phyloP scores from a whole-genome alignment of 345 rosid genomes.

The Firmiana major region DNA sequence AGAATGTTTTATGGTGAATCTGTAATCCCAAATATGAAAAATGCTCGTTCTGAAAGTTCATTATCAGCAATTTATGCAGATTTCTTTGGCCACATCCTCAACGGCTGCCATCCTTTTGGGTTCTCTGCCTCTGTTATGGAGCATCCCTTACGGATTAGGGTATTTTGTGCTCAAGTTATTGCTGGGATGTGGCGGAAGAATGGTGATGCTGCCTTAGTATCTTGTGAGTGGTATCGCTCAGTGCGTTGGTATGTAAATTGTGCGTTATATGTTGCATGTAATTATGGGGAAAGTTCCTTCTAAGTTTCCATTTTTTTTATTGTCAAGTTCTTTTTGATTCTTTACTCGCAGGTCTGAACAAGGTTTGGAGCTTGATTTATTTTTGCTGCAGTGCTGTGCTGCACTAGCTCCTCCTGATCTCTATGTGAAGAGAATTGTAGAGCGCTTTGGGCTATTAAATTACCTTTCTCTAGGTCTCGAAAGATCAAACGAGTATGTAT shows the following conservation, averaged over 20 bases:
- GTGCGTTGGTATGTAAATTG: conserved; percentile 60
- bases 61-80: conserved; percentile 32
- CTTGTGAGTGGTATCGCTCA: conserved; percentile 77
- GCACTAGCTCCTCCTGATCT: conserved; percentile 90
- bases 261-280: conserved; percentile 1
- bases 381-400: conserved; percentile 95
- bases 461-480: conserved; percentile 58
- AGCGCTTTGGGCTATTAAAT: conserved; percentile 72
- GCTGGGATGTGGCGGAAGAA: conserved; percentile 99
- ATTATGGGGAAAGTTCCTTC: neutral
- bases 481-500: conserved; percentile 58
- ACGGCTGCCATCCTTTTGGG: conserved; percentile 64
- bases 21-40: conserved; percentile 23
- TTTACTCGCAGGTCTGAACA: conserved; percentile 74
- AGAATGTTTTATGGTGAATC: conserved; percentile 60
- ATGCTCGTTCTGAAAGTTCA: conserved; percentile 28
- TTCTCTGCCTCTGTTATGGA: conserved; percentile 88
- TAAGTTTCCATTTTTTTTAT: neutral
- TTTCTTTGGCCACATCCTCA: conserved; percentile 64
- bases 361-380: conserved; percentile 91
- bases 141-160: conserved; percentile 86
- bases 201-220: conserved; percentile 66
- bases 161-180: conserved; percentile 79
- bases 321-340: conserved; percentile 17
- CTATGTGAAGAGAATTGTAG: conserved; percentile 62